Conservation (phyloP, 208 protist species). For the Acanthamoeba sp. region DNA sequence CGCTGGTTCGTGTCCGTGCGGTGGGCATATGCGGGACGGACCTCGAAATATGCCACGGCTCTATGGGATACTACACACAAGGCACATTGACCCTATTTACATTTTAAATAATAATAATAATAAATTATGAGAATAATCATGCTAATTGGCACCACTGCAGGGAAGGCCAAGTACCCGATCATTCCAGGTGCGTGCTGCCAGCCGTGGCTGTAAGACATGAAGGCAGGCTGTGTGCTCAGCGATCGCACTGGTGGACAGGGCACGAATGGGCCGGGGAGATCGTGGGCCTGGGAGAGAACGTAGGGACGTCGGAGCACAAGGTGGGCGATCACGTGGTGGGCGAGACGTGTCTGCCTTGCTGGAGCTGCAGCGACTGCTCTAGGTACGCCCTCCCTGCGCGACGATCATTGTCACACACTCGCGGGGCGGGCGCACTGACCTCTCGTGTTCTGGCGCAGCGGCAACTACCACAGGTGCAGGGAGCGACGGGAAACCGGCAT, state of each 20-base stretch:
- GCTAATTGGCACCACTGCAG: neutral
- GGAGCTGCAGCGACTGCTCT: neutral
- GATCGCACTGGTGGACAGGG: too few relatives aligned
- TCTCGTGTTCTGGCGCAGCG: neutral
- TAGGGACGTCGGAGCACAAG: neutral
- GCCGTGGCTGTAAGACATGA: neutral
- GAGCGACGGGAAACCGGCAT: neutral
- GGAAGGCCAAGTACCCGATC: neutral
- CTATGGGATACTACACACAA: conserved; percentile 8
- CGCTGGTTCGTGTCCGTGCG: neutral
- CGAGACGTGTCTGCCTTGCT: conserved; percentile 9
- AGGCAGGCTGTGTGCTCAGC: too few relatives aligned
- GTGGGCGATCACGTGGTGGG: neutral
- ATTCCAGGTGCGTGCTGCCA: neutral
- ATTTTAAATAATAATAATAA: neutral
- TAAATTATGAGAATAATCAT: neutral
- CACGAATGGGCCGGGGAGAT: conserved; percentile 4
- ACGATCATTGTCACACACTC: too few relatives aligned
- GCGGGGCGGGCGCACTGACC: too few relatives aligned
- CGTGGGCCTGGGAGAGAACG: neutral
- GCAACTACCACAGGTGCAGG: neutral
- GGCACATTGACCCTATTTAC: neutral
- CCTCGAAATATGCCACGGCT: conserved; percentile 22
- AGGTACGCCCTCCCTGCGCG: neutral
- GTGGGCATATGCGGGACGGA: neutral